These are phyloP conservation scores for Globisporangium mamillatum DNA, from an alignment of 352 stramenopile species.

Conservation along the genomic window DNA sequence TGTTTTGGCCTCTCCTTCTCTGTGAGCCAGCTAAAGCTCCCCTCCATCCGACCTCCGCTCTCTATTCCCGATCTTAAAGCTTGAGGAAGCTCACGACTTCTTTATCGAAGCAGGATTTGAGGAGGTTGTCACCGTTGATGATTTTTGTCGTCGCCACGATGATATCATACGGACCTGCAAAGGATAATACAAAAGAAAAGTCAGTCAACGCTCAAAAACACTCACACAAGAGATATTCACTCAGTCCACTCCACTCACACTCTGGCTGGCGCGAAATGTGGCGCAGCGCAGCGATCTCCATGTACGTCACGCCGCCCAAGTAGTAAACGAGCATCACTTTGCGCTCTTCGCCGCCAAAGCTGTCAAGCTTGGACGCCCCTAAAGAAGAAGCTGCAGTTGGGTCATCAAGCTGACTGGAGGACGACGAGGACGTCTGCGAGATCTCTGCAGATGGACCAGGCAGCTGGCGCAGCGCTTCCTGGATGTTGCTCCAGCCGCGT, in stretches of 20 bases:
- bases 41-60: background rate
- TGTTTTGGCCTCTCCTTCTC: background rate
- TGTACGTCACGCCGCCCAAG: constrained; percentile 95
- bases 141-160: constrained; percentile 94
- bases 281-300: constrained; percentile 95
- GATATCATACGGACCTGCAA: constrained; percentile 85
- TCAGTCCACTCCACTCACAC: constrained; percentile 61
- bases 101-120: constrained; percentile 88
- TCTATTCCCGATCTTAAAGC: constrained; percentile 28
- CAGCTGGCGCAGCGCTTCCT: constrained; percentile 83
- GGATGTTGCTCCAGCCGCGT: constrained; percentile 69
- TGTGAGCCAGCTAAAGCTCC: background rate
- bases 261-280: constrained; percentile 91
- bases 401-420: constrained; percentile 11
- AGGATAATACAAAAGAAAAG: constrained; percentile 12
- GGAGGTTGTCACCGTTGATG: constrained; percentile 76
- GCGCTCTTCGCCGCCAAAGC: constrained; percentile 66
- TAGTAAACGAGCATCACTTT: constrained; percentile 97
- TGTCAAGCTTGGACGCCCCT: constrained; percentile 54
- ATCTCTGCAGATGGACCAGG: constrained; percentile 79
- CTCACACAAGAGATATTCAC: background rate
- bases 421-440: constrained; percentile 39
- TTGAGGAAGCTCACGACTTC: constrained; percentile 77
- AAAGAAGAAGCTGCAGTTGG: constrained; percentile 19
- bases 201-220: background rate